Evolutionary conservation across 2,329 filamentous ascomycete species (phyloP).

Genomic region (Venturia oleaginea): DNA sequence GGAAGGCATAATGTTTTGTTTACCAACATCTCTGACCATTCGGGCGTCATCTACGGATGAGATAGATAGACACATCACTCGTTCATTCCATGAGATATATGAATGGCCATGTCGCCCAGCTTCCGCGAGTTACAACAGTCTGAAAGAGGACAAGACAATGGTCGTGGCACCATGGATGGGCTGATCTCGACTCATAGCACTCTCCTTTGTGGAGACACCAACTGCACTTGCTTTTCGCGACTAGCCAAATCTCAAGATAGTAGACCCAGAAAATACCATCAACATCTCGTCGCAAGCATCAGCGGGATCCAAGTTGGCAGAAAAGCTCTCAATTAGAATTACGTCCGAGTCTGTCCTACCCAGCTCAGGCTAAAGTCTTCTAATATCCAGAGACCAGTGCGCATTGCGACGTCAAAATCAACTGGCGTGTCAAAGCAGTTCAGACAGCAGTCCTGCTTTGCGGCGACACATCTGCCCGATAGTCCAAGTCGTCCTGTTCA

Average conservation of each 20-base stretch:
- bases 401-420: neutral
- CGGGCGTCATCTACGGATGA: neutral
- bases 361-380: neutral
- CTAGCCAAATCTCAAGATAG: no score
- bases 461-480: constrained; percentile 8
- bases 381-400: neutral
- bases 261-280: no score
- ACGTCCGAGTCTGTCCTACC: neutral
- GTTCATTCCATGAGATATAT: neutral
- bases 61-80: neutral
- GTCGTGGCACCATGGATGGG: neutral
- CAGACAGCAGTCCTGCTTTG: neutral
- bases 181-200: neutral
- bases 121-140: neutral
- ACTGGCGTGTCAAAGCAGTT: neutral
- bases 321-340: neutral
- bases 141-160: neutral
- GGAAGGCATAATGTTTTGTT: neutral
- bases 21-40: neutral
- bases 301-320: neutral
- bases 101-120: neutral
- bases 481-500: constrained; percentile 30
- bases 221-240: no score
- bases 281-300: no score
- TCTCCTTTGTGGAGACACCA: no score